phyloP scores from a whole-genome alignment of 768 basidiomycete species.

The Lactarius evosmus region DNA sequence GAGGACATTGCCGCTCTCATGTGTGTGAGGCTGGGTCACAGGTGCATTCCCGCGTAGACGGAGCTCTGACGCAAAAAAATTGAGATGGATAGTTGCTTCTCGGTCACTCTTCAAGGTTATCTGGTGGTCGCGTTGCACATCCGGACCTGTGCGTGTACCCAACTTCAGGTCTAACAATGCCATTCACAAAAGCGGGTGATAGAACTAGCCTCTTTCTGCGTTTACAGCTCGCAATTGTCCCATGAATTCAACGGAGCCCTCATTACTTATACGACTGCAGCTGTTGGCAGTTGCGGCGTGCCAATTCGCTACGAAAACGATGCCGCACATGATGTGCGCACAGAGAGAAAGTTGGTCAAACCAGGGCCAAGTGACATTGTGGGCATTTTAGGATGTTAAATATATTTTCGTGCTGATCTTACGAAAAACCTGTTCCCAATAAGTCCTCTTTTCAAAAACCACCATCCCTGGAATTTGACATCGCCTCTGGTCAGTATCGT shows the following conservation, averaged over 20 bases:
- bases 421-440: too few relatives aligned
- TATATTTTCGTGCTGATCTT: too few relatives aligned
- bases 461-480: too few relatives aligned
- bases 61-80: constrained; percentile 74
- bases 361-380: too few relatives aligned
- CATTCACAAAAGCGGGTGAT: not conserved
- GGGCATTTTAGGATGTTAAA: too few relatives aligned
- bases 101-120: constrained; percentile 24
- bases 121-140: constrained; percentile 45
- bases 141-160: constrained; percentile 51
- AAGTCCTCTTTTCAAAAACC: too few relatives aligned
- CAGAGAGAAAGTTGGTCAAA: constrained; percentile 10
- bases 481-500: too few relatives aligned
- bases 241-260: constrained; percentile 31
- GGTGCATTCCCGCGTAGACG: constrained; percentile 57
- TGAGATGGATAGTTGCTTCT: constrained; percentile 34
- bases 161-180: not conserved
- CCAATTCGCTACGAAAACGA: constrained; percentile 48
- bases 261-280: constrained; percentile 21
- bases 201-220: constrained; percentile 51
- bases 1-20: constrained; percentile 52
- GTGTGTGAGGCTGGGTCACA: constrained; percentile 64
- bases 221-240: constrained; percentile 47
- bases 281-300: constrained; percentile 14
- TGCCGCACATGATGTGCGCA: constrained; percentile 59